Percentiles rank a stretch among this genome's conserved stretches.
Conservation (phyloP, 176 grass and related monocot genomes). For the Avena atlantica region DNA sequence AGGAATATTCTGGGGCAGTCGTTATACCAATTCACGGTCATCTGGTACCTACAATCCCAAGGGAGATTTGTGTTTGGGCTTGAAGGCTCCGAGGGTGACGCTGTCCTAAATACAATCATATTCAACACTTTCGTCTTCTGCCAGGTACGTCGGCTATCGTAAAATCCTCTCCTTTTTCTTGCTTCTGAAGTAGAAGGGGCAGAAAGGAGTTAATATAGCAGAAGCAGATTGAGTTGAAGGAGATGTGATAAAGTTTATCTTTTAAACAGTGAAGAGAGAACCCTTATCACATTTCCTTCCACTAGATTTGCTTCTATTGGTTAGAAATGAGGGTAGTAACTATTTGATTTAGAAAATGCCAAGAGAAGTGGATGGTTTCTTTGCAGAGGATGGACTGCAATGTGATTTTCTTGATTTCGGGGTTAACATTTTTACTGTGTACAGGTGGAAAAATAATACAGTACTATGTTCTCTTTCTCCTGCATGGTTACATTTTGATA, state of each 20-base stretch:
- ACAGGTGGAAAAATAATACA: background rate
- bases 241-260: background rate
- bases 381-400: background rate
- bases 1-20: slow-evolving; percentile 89
- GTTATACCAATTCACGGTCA: slow-evolving; percentile 68
- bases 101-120: slow-evolving; percentile 82
- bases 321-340: background rate
- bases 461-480: background rate
- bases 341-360: background rate
- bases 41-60: slow-evolving; percentile 88
- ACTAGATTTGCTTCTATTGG: background rate
- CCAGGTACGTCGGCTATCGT: slow-evolving; percentile 58
- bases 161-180: slow-evolving; percentile 9
- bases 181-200: background rate
- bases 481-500: slow-evolving; percentile 6
- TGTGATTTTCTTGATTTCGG: background rate
- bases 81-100: slow-evolving; percentile 54
- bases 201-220: background rate
- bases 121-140: slow-evolving; percentile 98
- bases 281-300: background rate
- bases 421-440: background rate
- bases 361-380: background rate
- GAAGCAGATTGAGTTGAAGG: slow-evolving; percentile 5
- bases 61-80: slow-evolving; percentile 73
- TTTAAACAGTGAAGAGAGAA: background rate